Conservation (phyloP, 768 basidiomycete species). For the Dacryopinax primogenitus region DNA sequence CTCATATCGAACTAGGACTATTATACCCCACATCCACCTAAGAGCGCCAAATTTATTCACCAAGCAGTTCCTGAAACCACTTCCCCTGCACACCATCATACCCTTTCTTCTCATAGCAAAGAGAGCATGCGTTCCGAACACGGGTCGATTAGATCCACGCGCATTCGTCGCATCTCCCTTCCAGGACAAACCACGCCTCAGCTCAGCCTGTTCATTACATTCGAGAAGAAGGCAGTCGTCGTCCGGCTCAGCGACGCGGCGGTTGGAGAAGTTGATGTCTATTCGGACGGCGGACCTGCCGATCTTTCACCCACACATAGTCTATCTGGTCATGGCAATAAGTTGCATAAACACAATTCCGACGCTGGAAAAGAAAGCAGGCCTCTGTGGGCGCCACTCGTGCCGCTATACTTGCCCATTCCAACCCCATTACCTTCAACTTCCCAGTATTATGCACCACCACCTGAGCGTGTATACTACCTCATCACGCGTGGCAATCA, state of each 20-base stretch:
- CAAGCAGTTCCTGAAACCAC: conserved; percentile 13
- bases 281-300: conserved; percentile 32
- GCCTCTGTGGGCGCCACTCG: background rate
- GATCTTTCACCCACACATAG: background rate
- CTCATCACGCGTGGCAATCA: conserved; percentile 56
- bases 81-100: conserved; percentile 9
- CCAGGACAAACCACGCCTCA: conserved; percentile 37
- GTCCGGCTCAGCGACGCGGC: conserved; percentile 70
- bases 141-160: background rate
- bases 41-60: conserved; percentile 49
- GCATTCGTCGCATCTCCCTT: background rate
- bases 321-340: background rate
- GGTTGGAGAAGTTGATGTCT: conserved; percentile 55
- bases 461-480: conserved; percentile 27
- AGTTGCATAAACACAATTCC: background rate
- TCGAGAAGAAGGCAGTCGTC: conserved; percentile 78
- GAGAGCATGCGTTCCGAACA: background rate
- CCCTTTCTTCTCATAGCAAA: conserved; percentile 14
- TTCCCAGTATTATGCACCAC: conserved; percentile 22
- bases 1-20: conserved; percentile 47
- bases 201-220: conserved; percentile 65
- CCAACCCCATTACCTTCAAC: conserved; percentile 12
- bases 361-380: background rate
- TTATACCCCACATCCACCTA: conserved; percentile 60
- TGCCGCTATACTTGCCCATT: background rate